phyloP scores from a whole-genome alignment of 306 rosid species.

The Acmispon strigosus region DNA sequence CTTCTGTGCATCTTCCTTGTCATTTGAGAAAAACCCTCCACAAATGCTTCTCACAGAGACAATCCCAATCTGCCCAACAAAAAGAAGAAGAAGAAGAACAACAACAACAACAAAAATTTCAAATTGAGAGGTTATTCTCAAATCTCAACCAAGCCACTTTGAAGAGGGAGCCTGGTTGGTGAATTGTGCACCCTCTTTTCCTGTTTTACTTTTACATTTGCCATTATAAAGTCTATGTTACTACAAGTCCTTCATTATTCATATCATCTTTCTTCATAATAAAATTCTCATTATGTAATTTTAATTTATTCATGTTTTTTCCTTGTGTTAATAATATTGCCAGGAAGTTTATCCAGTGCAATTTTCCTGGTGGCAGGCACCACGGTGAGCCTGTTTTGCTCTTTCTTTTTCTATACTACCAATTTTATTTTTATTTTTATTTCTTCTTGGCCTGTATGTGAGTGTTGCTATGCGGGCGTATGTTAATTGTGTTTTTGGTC shows the following conservation, averaged over 20 bases:
- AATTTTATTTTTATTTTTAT: background rate
- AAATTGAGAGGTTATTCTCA: conserved; percentile 60
- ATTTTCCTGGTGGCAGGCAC: conserved; percentile 68
- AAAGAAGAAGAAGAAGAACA: conserved; percentile 16
- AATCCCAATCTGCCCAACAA: too few relatives aligned
- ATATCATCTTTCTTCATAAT: too few relatives aligned
- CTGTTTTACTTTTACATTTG: background rate
- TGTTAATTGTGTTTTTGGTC: background rate
- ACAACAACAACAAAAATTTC: background rate
- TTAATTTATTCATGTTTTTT: background rate
- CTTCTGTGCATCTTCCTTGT: conserved; percentile 3
- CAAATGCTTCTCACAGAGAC: conserved; percentile 36
- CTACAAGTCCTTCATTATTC: background rate
- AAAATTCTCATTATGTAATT: background rate
- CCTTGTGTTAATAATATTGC: background rate
- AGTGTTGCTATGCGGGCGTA: background rate
- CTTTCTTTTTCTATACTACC: background rate
- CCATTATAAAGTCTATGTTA: background rate
- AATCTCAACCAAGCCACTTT: conserved; percentile 64
- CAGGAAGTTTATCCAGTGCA: conserved; percentile 70
- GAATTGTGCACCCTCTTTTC: background rate
- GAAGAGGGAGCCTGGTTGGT: conserved; percentile 73
- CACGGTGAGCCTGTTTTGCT: conserved; percentile 37
- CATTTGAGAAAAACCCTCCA: conserved; percentile 11
- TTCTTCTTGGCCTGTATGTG: background rate